Conservation (phyloP, 805 yeast species). For the Metschnikowia sp. region DNA sequence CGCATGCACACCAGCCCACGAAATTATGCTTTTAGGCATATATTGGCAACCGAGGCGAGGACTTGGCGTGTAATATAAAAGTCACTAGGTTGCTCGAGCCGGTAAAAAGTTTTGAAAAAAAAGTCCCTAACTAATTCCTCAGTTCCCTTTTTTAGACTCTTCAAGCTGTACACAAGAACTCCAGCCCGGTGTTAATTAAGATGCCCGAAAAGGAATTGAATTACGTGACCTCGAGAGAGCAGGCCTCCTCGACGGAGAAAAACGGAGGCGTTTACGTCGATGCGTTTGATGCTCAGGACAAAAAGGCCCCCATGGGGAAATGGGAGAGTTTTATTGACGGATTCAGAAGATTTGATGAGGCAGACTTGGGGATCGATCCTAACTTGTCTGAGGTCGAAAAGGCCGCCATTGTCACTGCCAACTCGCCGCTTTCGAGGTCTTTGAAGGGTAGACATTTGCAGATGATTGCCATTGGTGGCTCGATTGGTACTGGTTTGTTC, state of each 20-base stretch:
- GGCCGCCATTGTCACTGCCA: constrained; percentile 48
- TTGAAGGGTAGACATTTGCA: constrained; percentile 58
- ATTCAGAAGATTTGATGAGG: constrained; percentile 30
- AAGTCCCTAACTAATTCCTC: no score
- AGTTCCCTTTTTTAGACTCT: neutral
- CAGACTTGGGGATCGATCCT: constrained; percentile 42
- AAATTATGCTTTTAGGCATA: no score
- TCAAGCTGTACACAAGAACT: neutral
- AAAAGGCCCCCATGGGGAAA: constrained; percentile 11
- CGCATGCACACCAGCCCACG: neutral
- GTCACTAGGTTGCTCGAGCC: no score
- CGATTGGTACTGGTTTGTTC: constrained; percentile 67
- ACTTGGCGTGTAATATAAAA: no score
- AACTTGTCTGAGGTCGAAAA: constrained; percentile 38
- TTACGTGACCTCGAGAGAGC: constrained; percentile 37
- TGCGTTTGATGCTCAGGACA: constrained; percentile 22
- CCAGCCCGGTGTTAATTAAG: neutral
- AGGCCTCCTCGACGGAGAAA: constrained; percentile 32
- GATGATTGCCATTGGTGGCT: constrained; percentile 66
- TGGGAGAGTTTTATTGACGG: constrained; percentile 26
- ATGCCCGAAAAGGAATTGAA: constrained; percentile 43
- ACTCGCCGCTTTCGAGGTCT: constrained; percentile 54
- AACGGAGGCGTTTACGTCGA: constrained; percentile 37
- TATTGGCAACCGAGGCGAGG: no score
- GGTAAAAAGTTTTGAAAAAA: no score